Percentiles rank a stretch among this genome's conserved stretches.
These are phyloP conservation scores for Penicillium manginii DNA, from an alignment of 495 filamentous ascomycete species.

Conservation along the genomic window DNA sequence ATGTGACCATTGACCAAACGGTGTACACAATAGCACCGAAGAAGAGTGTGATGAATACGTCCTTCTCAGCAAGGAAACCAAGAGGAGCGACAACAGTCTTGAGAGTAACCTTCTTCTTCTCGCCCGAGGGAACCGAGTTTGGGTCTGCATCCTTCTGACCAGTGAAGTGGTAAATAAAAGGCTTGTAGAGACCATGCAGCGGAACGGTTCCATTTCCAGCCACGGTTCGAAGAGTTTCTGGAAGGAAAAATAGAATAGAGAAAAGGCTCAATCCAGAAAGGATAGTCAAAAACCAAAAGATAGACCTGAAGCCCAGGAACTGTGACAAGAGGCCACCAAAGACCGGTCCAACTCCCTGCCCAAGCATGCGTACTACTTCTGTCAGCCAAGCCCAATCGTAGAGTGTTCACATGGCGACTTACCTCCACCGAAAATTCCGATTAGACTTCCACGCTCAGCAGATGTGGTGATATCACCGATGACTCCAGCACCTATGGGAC, in stretches of 20 bases:
- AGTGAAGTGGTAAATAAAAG: conserved; percentile 40
- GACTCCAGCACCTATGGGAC: conserved; percentile 36
- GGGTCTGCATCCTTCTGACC: conserved; percentile 32
- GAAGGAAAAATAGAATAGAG: conserved; percentile 61
- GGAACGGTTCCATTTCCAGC: conserved; percentile 68
- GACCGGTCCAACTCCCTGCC: conserved; percentile 63
- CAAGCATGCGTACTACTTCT: conserved; percentile 43
- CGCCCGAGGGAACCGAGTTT: conserved; percentile 13
- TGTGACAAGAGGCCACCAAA: conserved; percentile 68
- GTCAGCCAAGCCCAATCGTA: neutral
- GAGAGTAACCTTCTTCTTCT: conserved; percentile 35
- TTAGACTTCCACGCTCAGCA: conserved; percentile 41
- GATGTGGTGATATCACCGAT: conserved; percentile 47
- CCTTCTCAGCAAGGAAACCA: conserved; percentile 44
- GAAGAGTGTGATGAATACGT: conserved; percentile 48
- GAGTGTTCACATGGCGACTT: conserved; percentile 8
- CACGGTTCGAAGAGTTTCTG: conserved; percentile 71
- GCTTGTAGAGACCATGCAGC: conserved; percentile 41
- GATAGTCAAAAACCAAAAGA: conserved; percentile 76
- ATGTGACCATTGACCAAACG: conserved; percentile 57
- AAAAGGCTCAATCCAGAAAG: conserved; percentile 50
- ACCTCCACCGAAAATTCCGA: conserved; percentile 46
- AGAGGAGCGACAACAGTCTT: conserved; percentile 46
- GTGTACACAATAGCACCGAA: conserved; percentile 53
- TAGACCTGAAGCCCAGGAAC: conserved; percentile 67